A percentile compares a stretch with the other conserved stretches of the same genome.
Conservation (phyloP, 192 early-diverging fungal genomes). For the Thamnidium elegans region DNA sequence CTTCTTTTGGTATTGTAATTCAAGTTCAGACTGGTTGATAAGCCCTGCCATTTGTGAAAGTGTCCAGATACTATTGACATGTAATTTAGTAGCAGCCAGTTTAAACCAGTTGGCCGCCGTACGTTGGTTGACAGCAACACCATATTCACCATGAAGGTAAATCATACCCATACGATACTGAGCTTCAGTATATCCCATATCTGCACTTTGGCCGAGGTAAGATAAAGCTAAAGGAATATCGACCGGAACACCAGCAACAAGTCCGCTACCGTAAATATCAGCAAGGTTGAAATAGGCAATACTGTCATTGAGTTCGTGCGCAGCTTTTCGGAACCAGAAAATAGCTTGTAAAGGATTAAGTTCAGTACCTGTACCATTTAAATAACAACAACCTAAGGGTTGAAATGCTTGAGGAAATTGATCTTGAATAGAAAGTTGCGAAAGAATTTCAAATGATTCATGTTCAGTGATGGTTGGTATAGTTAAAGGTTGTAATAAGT, state of each 20-base stretch:
- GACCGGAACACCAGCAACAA: not conserved
- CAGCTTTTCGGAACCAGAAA: conserved; percentile 31
- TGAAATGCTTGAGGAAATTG: conserved; percentile 11
- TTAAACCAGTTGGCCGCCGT: conserved; percentile 25
- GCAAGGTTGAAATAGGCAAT: conserved; percentile 20
- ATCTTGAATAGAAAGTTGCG: not conserved
- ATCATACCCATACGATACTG: conserved; percentile 22
- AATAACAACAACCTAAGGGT: conserved; percentile 24
- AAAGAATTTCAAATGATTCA: conserved; percentile 4
- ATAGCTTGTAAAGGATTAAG: conserved; percentile 17
- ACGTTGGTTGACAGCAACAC: conserved; percentile 12
- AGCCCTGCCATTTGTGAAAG: not conserved
- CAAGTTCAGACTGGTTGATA: conserved; percentile 6
- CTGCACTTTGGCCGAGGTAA: conserved; percentile 19
- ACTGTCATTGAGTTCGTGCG: conserved; percentile 22
- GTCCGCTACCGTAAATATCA: conserved; percentile 14
- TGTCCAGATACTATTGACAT: conserved; percentile 5
- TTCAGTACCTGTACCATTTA: conserved; percentile 23
- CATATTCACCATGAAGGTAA: conserved; percentile 12
- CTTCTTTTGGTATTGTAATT: conserved; percentile 11
- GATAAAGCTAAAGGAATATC: conserved; percentile 2
- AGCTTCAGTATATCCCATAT: conserved; percentile 21
- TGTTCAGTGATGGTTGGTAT: not conserved
- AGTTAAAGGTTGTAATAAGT: not conserved
- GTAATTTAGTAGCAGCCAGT: conserved; percentile 14